phyloP scores from a whole-genome alignment of 169 alveolate genomes.

The Plasmodium chabaudi region DNA sequence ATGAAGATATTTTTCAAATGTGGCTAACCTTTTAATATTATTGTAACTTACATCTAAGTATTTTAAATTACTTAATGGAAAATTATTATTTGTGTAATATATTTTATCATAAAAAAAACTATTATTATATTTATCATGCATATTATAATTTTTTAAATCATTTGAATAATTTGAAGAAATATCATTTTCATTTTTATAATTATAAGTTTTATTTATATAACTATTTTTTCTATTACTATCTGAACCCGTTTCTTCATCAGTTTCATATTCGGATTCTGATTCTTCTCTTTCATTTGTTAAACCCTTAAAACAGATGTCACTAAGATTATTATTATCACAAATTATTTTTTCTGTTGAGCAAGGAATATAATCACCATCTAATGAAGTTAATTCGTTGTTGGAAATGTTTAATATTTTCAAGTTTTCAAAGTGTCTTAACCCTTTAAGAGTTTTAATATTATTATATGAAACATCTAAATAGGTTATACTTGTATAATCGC shows the following conservation, averaged over 20 bases:
- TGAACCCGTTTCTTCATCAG: not conserved
- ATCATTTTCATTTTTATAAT: not conserved
- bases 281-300: not conserved
- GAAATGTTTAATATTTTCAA: constrained; percentile 34
- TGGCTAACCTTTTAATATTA: constrained; percentile 28
- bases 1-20: constrained; percentile 56
- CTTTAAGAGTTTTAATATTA: constrained; percentile 23
- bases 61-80: constrained; percentile 27
- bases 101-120: constrained; percentile 16
- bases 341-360: constrained; percentile 38
- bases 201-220: constrained; percentile 11
- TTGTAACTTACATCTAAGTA: constrained; percentile 61
- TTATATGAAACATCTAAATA: constrained; percentile 59
- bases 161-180: constrained; percentile 1
- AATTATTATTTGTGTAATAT: constrained; percentile 28
- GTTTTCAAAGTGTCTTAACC: constrained; percentile 55
- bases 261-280: not conserved
- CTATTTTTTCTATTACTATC: constrained; percentile 17
- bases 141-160: too few relatives aligned
- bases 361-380: constrained; percentile 65
- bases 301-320: constrained; percentile 52
- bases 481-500: constrained; percentile 55
- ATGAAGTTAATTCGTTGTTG: constrained; percentile 18
- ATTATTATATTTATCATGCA: not conserved
- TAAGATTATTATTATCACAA: constrained; percentile 25